phyloP scores from a whole-genome alignment of 345 rosid genomes.

The Melaleuca quinquenervia region DNA sequence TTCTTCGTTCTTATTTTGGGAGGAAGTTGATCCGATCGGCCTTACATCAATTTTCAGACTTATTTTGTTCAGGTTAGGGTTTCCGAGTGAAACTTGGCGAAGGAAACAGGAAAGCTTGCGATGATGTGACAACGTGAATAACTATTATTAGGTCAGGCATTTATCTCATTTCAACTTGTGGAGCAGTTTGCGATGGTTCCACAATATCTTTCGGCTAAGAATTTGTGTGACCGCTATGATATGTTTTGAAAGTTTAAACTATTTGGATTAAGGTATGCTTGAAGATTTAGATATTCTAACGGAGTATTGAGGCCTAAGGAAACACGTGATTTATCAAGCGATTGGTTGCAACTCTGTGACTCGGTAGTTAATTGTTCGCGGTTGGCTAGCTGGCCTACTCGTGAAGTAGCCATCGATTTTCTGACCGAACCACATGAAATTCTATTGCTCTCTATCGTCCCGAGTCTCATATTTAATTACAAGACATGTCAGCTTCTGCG shows the following conservation, averaged over 20 bases:
- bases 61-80: neutral
- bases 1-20: neutral
- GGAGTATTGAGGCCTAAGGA: neutral
- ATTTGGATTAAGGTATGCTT: neutral
- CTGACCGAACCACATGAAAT: rapidly evolving
- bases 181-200: rapidly evolving
- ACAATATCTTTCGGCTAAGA: rapidly evolving
- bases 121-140: neutral
- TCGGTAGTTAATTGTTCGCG: neutral
- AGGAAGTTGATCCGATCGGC: neutral
- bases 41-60: neutral
- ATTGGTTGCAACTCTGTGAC: neutral
- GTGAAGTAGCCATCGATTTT: rapidly evolving
- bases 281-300: neutral
- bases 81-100: neutral
- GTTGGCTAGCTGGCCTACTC: rapidly evolving
- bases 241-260: neutral
- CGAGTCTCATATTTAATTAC: neutral
- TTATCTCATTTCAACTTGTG: neutral
- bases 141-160: rapidly evolving
- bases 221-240: rapidly evolving
- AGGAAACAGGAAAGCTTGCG: neutral
- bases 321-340: neutral
- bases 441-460: neutral
- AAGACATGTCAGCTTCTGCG: rapidly evolving